Conservation (phyloP, 2,329 filamentous ascomycete genomes). For the Fusarium graminum region DNA sequence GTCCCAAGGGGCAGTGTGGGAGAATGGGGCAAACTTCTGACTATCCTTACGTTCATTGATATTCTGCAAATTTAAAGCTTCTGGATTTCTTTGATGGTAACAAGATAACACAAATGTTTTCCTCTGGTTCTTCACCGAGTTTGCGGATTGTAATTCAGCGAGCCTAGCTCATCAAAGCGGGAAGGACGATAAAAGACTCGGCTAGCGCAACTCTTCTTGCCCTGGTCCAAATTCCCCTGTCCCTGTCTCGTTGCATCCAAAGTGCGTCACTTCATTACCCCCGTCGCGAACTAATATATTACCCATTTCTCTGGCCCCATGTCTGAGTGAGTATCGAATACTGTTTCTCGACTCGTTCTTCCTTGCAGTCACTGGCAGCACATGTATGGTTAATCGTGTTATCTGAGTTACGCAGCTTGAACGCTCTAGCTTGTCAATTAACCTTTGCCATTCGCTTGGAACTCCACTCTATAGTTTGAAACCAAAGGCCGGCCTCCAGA, state of each 20-base stretch:
- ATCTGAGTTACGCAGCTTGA: conserved; percentile 10
- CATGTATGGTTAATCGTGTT: conserved; percentile 19
- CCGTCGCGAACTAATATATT: conserved; percentile 31
- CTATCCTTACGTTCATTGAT: neutral
- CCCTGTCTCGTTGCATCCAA: conserved; percentile 36
- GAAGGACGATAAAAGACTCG: conserved; percentile 31
- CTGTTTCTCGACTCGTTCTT: conserved; percentile 12
- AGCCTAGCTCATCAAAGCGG: conserved; percentile 15
- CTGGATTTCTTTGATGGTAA: neutral
- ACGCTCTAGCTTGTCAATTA: neutral
- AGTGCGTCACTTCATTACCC: conserved; percentile 40
- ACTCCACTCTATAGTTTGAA: conserved; percentile 32
- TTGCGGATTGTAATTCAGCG: neutral
- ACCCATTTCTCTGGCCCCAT: conserved; percentile 27
- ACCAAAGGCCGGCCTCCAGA: conserved; percentile 31
- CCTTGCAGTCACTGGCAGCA: conserved; percentile 11
- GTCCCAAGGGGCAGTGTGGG: neutral
- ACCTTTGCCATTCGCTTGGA: conserved; percentile 24
- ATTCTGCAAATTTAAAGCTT: neutral
- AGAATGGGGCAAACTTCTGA: neutral
- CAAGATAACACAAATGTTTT: neutral
- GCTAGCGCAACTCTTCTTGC: conserved; percentile 20
- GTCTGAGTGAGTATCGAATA: conserved; percentile 1
- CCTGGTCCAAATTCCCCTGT: conserved; percentile 7
- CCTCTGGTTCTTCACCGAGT: conserved; percentile 22